A percentile compares a stretch with the other conserved stretches of the same genome.
These are phyloP conservation scores for Hemileia vastatrix DNA, from an alignment of 1,284 basidiomycete species.

Conservation along the genomic window DNA sequence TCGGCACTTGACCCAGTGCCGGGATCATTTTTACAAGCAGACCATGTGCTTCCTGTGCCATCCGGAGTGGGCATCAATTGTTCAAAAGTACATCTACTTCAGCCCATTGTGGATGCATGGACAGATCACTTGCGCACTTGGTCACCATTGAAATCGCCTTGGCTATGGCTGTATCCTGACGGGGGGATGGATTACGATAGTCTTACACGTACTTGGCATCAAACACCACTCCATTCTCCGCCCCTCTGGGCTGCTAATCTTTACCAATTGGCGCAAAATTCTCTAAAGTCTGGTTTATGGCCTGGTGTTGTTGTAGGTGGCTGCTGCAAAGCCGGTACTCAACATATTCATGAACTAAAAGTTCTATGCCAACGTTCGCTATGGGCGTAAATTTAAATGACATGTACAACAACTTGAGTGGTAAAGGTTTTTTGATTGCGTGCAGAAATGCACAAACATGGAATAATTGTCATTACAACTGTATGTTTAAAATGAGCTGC, in stretches of 20 bases:
- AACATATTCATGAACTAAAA: conserved; percentile 50
- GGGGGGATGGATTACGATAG: conserved; percentile 56
- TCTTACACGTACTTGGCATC: conserved; percentile 50
- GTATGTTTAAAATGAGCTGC: no score
- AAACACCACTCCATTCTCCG: background rate
- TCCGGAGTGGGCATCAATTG: conserved; percentile 63
- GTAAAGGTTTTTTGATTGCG: no score
- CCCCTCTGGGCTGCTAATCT: conserved; percentile 22
- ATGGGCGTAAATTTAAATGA: no score
- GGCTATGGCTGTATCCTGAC: conserved; percentile 65
- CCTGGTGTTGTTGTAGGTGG: conserved; percentile 57
- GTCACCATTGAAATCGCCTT: conserved; percentile 43
- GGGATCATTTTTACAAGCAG: no score
- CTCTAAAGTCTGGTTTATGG: conserved; percentile 48
- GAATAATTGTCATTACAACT: no score
- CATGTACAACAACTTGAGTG: no score
- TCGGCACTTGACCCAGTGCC: no score
- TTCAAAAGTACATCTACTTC: conserved; percentile 44
- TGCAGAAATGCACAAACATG: no score
- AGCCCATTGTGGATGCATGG: conserved; percentile 7
- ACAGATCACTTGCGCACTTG: background rate
- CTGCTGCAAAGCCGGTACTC: conserved; percentile 58
- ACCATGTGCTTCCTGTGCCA: conserved; percentile 41
- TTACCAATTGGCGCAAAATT: conserved; percentile 18
- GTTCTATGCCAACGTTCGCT: no score